Conservation (phyloP, 2,329 filamentous ascomycete genomes). For the Biscogniauxia marginata region DNA sequence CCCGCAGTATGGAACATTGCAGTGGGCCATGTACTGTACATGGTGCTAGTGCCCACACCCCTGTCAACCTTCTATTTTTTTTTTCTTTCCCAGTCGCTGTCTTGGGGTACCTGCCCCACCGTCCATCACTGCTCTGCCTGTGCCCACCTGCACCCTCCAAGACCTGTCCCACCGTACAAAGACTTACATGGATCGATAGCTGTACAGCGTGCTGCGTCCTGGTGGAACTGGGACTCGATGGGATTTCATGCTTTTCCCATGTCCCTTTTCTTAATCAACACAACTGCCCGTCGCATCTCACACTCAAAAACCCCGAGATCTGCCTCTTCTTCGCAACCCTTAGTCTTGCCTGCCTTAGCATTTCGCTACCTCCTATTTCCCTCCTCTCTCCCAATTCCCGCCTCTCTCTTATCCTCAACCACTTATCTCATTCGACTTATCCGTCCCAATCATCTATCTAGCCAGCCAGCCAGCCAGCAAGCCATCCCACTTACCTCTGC, state of each 20-base stretch:
- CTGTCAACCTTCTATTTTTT: neutral
- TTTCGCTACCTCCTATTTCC: constrained; percentile 5
- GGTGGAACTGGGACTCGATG: constrained; percentile 27
- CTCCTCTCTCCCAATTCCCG: neutral
- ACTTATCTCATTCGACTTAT: constrained; percentile 11
- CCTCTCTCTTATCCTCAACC: neutral
- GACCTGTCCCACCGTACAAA: constrained; percentile 4
- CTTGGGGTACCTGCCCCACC: neutral
- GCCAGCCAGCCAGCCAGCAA: neutral
- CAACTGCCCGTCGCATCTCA: constrained; percentile 23
- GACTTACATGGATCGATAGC: neutral
- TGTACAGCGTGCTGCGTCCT: constrained; percentile 10
- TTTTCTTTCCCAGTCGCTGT: neutral
- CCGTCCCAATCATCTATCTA: neutral
- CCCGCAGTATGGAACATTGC: neutral
- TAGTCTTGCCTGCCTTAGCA: neutral
- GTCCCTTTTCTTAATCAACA: constrained; percentile 29
- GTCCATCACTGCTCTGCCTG: neutral
- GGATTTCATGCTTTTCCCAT: constrained; percentile 35
- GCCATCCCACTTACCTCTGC: neutral
- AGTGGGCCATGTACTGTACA: neutral
- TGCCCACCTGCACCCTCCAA: constrained; percentile 7
- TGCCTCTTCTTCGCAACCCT: constrained; percentile 13
- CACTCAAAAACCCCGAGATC: constrained; percentile 13
- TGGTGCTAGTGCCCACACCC: neutral